Conservation (phyloP, 768 basidiomycete genomes). For the Pisolithus albus region DNA sequence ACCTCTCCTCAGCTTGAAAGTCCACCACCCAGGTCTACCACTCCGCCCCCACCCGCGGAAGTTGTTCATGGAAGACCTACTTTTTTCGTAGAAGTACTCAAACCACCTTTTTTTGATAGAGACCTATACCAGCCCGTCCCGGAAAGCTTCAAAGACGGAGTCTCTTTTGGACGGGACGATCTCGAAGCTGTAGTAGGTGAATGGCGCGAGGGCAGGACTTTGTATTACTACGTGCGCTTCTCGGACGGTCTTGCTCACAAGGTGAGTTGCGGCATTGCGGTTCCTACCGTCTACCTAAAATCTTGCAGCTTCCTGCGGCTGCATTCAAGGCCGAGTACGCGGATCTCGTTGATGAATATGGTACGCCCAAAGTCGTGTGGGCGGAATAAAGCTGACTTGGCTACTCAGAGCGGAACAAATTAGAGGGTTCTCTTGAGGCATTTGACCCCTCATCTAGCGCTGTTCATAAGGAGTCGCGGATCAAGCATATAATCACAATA, state of each 20-base stretch:
- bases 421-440: slow-evolving; percentile 32
- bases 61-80: slow-evolving; percentile 9
- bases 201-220: slow-evolving; percentile 29
- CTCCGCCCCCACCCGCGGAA: neutral
- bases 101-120: slow-evolving; percentile 33
- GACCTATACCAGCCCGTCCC: slow-evolving; percentile 34
- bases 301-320: slow-evolving; percentile 36
- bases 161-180: slow-evolving; percentile 24
- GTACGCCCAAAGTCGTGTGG: slow-evolving; percentile 34
- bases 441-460: slow-evolving; percentile 55
- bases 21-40: slow-evolving; percentile 2
- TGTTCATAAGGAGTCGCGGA: slow-evolving; percentile 55
- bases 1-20: neutral
- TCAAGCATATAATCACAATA: slow-evolving; percentile 33
- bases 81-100: slow-evolving; percentile 35
- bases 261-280: slow-evolving; percentile 31
- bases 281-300: neutral
- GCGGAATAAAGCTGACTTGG: slow-evolving; percentile 6
- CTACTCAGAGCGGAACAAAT: slow-evolving; percentile 39
- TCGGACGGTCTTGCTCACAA: slow-evolving; percentile 51
- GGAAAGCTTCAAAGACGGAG: slow-evolving; percentile 29
- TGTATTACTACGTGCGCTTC: slow-evolving; percentile 58
- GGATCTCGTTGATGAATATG: slow-evolving; percentile 48
- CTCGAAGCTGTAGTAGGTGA: slow-evolving; percentile 55
- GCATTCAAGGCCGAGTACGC: slow-evolving; percentile 33